phyloP scores from a whole-genome alignment of 139 green algal species.

The Haematococcus lacustris region DNA sequence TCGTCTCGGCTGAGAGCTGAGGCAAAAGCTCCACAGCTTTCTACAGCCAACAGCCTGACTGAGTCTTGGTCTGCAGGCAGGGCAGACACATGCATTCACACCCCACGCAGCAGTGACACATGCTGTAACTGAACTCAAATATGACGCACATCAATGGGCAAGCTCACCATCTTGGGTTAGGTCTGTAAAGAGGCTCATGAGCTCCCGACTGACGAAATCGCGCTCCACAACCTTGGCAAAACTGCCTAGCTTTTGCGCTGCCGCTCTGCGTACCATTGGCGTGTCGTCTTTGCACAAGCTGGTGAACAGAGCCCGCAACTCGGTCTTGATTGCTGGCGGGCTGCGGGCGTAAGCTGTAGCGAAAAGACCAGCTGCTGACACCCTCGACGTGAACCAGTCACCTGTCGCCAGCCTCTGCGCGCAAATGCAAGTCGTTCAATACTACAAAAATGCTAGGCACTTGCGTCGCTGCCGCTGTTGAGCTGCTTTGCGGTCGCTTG shows the following conservation, averaged over 20 bases:
- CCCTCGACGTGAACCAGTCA: slow-evolving; percentile 95
- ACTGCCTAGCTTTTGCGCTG: slow-evolving; percentile 77
- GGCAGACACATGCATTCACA: too few species aligned
- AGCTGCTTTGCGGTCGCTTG: too few species aligned
- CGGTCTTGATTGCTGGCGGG: slow-evolving; percentile 28
- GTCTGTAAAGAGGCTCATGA: slow-evolving; percentile 83
- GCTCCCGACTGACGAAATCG: slow-evolving; percentile 66
- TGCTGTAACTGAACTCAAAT: too few species aligned
- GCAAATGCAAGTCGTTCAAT: not conserved
- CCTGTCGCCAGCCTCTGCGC: slow-evolving; percentile 78
- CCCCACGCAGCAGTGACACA: too few species aligned
- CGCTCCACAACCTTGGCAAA: slow-evolving; percentile 76
- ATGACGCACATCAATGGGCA: too few species aligned
- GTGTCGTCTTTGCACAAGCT: slow-evolving; percentile 93
- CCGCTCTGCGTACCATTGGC: slow-evolving; percentile 93
- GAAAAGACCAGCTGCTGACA: slow-evolving; percentile 90
- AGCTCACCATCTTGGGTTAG: slow-evolving; percentile 85
- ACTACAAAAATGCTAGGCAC: too few species aligned
- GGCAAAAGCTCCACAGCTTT: slow-evolving; percentile 80
- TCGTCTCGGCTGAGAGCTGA: slow-evolving; percentile 66
- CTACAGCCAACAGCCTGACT: slow-evolving; percentile 91
- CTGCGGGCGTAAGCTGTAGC: slow-evolving; percentile 63
- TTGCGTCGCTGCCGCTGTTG: too few species aligned
- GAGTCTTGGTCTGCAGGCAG: slow-evolving; percentile 87
- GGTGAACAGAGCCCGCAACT: slow-evolving; percentile 74